phyloP scores from a whole-genome alignment of 768 basidiomycete species.

The Austroboletus eburneus region DNA sequence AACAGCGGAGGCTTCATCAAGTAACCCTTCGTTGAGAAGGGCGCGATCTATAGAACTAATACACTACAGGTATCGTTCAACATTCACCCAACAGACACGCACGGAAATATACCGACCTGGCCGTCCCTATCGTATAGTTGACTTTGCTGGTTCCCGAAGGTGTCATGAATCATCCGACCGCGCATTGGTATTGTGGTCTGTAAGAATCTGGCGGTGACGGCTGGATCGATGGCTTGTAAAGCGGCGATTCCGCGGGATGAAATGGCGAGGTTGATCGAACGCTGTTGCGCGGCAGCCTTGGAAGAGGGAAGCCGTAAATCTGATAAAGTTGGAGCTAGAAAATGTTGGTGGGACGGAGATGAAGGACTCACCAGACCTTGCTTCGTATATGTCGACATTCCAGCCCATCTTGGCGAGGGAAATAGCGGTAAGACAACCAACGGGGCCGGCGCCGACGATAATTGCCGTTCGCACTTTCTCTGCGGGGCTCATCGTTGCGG shows the following conservation, averaged over 20 bases:
- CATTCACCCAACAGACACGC: constrained; percentile 20
- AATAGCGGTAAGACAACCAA: constrained; percentile 88
- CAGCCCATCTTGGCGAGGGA: constrained; percentile 85
- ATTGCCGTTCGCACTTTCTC: constrained; percentile 43
- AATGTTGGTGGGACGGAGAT: constrained; percentile 12
- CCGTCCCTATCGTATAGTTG: constrained; percentile 86
- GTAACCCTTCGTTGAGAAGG: constrained; percentile 79
- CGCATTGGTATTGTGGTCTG: constrained; percentile 87
- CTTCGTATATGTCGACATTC: constrained; percentile 76
- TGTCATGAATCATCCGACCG: constrained; percentile 91
- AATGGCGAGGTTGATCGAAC: constrained; percentile 95
- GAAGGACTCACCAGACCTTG: constrained; percentile 57
- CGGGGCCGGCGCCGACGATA: constrained; percentile 87
- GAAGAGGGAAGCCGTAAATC: constrained; percentile 74
- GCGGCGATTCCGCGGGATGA: constrained; percentile 92
- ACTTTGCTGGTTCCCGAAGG: constrained; percentile 67
- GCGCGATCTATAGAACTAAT: constrained; percentile 93
- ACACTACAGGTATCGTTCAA: constrained; percentile 49
- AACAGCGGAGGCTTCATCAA: constrained; percentile 65
- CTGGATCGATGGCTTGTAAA: constrained; percentile 73
- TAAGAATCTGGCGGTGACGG: constrained; percentile 65
- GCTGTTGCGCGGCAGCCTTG: constrained; percentile 60
- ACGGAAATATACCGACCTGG: constrained; percentile 55
- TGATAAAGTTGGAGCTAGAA: constrained; percentile 29
- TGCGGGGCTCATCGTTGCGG: constrained; percentile 13